phyloP scores from a whole-genome alignment of 1,139 yeast species.

The Debaryomyces udenii region DNA sequence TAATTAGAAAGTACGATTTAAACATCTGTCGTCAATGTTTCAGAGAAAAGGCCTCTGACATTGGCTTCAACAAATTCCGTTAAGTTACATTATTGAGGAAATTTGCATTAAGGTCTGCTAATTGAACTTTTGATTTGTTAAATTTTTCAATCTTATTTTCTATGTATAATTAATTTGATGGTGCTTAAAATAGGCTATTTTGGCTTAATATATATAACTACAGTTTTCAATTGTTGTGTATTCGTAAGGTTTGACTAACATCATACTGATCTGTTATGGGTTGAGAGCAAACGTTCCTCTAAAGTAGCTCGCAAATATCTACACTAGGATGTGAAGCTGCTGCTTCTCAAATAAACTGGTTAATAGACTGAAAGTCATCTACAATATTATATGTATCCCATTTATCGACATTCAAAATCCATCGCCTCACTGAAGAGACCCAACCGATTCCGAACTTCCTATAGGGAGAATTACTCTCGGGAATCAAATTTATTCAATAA shows the following conservation, averaged over 20 bases:
- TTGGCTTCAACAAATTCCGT: conserved; percentile 99
- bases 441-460: conserved; percentile 63
- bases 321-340: too few species aligned
- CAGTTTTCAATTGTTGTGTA: conserved; percentile 7
- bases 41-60: conserved; percentile 99
- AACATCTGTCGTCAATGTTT: conserved; percentile 99
- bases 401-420: conserved; percentile 63
- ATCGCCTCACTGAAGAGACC: conserved; percentile 54
- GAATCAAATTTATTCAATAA: conserved; percentile 38
- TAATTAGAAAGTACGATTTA: conserved; percentile 99
- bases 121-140: conserved; percentile 7
- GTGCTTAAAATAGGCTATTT: conserved; percentile 8
- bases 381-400: conserved; percentile 47
- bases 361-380: conserved; percentile 1
- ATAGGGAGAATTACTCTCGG: conserved; percentile 53
- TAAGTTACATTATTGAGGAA: conserved; percentile 41
- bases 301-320: too few species aligned
- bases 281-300: too few species aligned
- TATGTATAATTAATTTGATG: conserved; percentile 28
- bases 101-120: conserved; percentile 9
- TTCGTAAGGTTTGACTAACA: too few species aligned
- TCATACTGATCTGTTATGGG: too few species aligned
- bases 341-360: neutral
- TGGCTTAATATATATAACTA: conserved; percentile 12
- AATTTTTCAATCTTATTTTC: conserved; percentile 18